Evolutionary conservation across 148 eudicot species (phyloP), one percentile per base, ranked within the genome.

Genomic region (Salicornia ramosissima): DNA sequence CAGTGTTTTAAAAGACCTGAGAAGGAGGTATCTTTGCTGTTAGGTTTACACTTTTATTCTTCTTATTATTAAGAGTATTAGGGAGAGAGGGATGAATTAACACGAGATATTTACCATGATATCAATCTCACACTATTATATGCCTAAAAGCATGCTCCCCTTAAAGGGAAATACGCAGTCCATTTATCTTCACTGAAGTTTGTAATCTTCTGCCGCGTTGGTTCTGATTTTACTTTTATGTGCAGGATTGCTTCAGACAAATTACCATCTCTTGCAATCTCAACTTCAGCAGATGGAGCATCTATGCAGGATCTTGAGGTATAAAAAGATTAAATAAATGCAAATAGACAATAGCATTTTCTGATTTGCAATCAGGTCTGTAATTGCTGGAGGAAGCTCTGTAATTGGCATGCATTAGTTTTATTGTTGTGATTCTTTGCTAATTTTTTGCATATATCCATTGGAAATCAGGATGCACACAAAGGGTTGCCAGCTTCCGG

Each of bases 251-350:
- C 70, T 72, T 45, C 59, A 18, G 89, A 81, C 9, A 80, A 67
- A 68, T 49, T 75, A 21, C 73, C 80, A 39, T 74, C 88, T 21
- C 86, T 71, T 68, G 95, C 75, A 72, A 75, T 56, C 53, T 74
- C 78, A 31, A 83, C 80, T 69, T 72, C 86, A 26, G 40, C 62
- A 39, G 83, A 74, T 77, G 88, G 83, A 77, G 84, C 87, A 77
- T 84, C 96, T 67, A 60, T 58, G 19, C 85, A 72, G 75, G 93
- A 90, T 79, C 75, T 75, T 71, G 93, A 91, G 99, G 99, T 94
- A 83, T 70, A 71, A 11, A 9, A 21, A 47, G 64, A 36, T 33
- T 22, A 66, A 26, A 0, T 64, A 55, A 54, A 43, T 66, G 42
- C 36, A 52, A 15, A 30, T 55, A 30, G 18, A 54, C 24, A 10